Percentiles rank a stretch among this genome's conserved stretches.
phyloP scores from a whole-genome alignment of 2,329 filamentous ascomycete genomes.

The Alternaria ethzedia region DNA sequence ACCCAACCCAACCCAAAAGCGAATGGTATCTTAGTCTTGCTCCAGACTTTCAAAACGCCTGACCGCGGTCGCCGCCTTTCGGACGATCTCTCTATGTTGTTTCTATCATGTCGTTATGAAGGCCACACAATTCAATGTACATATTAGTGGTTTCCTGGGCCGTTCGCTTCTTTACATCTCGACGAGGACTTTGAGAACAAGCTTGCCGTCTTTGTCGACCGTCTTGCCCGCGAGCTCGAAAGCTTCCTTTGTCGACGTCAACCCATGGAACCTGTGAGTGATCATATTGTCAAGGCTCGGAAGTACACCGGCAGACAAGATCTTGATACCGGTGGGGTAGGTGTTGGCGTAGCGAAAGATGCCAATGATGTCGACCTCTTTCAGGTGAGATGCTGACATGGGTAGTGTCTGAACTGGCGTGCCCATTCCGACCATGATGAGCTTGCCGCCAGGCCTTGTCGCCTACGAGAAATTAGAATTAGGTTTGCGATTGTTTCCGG shows the following conservation, averaged over 20 bases:
- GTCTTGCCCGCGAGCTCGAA: slow-evolving; percentile 60
- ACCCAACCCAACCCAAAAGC: slow-evolving; percentile 2
- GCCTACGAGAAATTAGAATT: slow-evolving; percentile 35
- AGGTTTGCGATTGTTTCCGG: neutral
- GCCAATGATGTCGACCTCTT: slow-evolving; percentile 64
- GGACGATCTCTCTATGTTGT: slow-evolving; percentile 8
- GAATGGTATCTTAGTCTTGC: slow-evolving; percentile 24
- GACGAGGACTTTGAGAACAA: slow-evolving; percentile 60
- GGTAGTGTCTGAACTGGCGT: slow-evolving; percentile 62
- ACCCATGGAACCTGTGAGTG: slow-evolving; percentile 57
- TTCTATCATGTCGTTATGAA: slow-evolving; percentile 12
- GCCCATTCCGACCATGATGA: slow-evolving; percentile 65
- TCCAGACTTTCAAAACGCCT: slow-evolving; percentile 17
- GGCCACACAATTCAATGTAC: slow-evolving; percentile 3
- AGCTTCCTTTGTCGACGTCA: slow-evolving; percentile 58
- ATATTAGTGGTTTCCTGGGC: neutral
- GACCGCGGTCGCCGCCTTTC: slow-evolving; percentile 1
- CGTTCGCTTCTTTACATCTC: slow-evolving; percentile 27
- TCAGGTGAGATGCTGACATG: slow-evolving; percentile 60
- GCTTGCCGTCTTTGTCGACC: slow-evolving; percentile 58
- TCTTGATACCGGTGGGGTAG: slow-evolving; percentile 61
- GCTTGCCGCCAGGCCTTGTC: slow-evolving; percentile 57
- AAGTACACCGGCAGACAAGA: slow-evolving; percentile 59
- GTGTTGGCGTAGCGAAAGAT: slow-evolving; percentile 63
- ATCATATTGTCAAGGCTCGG: slow-evolving; percentile 59